phyloP scores from a whole-genome alignment of 148 eudicot species.

The Rhododendron williamsianum region DNA sequence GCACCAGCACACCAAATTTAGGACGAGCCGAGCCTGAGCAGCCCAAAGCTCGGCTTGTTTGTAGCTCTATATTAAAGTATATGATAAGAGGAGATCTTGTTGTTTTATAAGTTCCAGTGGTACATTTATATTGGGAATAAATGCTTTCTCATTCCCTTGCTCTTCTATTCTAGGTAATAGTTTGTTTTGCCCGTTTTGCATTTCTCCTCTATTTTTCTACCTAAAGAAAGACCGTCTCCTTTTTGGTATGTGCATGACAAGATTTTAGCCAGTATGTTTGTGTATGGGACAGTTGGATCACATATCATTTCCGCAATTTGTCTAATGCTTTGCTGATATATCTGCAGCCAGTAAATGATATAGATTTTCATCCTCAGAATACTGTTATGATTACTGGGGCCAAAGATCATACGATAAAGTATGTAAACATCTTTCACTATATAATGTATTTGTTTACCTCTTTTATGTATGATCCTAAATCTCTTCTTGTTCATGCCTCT shows the following conservation, averaged over 20 bases:
- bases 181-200: background rate
- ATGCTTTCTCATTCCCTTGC: background rate
- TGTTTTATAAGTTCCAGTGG: background rate
- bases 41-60: too few relatives aligned
- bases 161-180: background rate
- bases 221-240: background rate
- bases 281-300: slow-evolving; percentile 1
- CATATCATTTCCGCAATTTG: background rate
- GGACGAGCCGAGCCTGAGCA: too few relatives aligned
- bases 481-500: slow-evolving; percentile 4
- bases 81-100: background rate
- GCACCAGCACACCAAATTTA: too few relatives aligned
- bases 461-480: background rate
- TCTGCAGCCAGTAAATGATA: slow-evolving; percentile 79
- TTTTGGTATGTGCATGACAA: background rate
- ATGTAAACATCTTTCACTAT: background rate
- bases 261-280: background rate
- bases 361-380: slow-evolving; percentile 88
- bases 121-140: background rate
- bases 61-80: background rate
- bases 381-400: slow-evolving; percentile 70
- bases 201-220: background rate
- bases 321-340: slow-evolving; percentile 14
- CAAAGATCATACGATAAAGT: slow-evolving; percentile 89
- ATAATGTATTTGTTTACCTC: background rate